Evolutionary conservation across 2,329 filamentous ascomycete genomes (phyloP).

Genomic region (Aspergillus pseudoviridinutans): DNA sequence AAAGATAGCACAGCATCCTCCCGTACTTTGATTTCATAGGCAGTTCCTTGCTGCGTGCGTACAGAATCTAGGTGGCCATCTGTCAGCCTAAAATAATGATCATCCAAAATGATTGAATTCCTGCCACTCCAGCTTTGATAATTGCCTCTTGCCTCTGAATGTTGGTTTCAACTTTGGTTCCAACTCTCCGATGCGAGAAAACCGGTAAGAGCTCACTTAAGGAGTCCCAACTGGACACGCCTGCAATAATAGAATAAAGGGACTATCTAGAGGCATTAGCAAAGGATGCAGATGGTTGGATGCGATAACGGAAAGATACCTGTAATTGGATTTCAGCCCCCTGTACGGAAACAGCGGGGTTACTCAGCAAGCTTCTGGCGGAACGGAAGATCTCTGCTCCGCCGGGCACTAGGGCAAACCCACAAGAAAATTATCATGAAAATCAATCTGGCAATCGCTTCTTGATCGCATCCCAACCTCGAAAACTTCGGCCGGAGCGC

Average conservation of each 20-base stretch:
- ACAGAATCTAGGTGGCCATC: background rate
- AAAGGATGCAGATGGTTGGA: background rate
- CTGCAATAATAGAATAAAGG: background rate
- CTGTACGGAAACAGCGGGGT: background rate
- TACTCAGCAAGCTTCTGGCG: constrained; percentile 1
- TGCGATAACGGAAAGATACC: background rate
- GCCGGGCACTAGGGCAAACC: background rate
- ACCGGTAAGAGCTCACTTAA: background rate
- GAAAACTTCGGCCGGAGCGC: constrained; percentile 16
- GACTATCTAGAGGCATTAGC: too few species aligned
- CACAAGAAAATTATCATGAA: constrained; percentile 13
- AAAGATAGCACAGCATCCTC: constrained; percentile 1
- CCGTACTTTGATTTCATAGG: background rate
- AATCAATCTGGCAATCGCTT: background rate
- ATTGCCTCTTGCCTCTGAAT: background rate
- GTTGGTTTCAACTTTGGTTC: background rate
- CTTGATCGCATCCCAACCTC: background rate
- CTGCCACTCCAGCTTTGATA: background rate
- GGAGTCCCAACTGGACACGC: background rate
- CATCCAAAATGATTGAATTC: background rate
- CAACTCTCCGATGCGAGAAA: background rate
- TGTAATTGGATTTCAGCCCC: background rate
- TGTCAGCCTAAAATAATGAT: background rate
- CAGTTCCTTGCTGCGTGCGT: background rate
- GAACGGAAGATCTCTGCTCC: background rate